Evolutionary conservation across 306 rosid genomes (phyloP).

Genomic region (Styphnolobium japonicum): DNA sequence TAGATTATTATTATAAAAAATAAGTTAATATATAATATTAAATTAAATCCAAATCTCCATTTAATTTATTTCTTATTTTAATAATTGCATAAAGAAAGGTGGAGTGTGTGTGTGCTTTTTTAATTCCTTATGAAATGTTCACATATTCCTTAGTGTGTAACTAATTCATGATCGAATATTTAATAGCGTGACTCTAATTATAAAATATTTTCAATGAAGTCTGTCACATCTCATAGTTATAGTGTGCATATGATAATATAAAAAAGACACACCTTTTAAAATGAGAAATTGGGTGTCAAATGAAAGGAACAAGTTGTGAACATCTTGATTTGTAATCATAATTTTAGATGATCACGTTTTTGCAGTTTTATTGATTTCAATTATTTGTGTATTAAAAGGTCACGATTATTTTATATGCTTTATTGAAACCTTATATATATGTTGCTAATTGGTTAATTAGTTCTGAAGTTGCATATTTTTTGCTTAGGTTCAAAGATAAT

Average conservation of each 20-base stretch:
- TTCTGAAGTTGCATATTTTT: not conserved
- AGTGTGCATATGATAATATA: not conserved
- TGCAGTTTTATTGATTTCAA: not conserved
- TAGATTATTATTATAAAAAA: too few relatives aligned
- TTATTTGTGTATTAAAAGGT: not conserved
- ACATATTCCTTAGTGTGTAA: too few relatives aligned
- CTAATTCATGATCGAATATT: too few relatives aligned
- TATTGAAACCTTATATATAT: not conserved
- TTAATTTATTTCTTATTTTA: too few relatives aligned
- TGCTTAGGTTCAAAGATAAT: conserved; percentile 1
- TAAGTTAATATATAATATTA: too few relatives aligned
- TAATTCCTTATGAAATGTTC: too few relatives aligned
- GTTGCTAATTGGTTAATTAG: not conserved
- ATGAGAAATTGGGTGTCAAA: not conserved
- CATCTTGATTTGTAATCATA: not conserved
- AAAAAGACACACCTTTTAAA: not conserved
- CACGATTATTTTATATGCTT: not conserved
- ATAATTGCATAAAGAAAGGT: too few relatives aligned
- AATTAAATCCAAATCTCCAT: too few relatives aligned
- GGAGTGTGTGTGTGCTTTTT: too few relatives aligned
- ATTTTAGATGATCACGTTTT: not conserved
- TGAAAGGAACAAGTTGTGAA: not conserved
- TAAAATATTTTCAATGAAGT: too few relatives aligned
- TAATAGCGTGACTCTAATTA: too few relatives aligned
- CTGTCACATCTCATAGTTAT: too few relatives aligned